Evolutionary conservation across 192 early-diverging fungal species (phyloP), one percentile per base, ranked within the genome.

Genomic region (Coemansia guatemalensis): DNA sequence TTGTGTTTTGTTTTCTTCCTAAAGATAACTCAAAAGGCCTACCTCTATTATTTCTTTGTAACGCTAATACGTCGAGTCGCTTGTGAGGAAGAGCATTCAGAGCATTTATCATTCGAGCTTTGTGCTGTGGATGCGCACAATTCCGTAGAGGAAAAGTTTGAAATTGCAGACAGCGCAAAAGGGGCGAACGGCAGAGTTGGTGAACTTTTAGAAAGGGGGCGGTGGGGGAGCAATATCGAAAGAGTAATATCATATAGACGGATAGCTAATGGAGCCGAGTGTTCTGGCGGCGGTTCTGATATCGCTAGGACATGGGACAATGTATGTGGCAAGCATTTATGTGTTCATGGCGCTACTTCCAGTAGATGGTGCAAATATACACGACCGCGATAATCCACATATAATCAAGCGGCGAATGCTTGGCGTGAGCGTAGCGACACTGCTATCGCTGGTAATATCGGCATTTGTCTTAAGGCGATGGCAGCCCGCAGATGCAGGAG

Each of bases 281-380:
- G 49, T 49, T 7, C 5, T 22, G 44, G 44, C 27, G 12, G 68
- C 69, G 47, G 58, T 78, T 3, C 20, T 39, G 4, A 17, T 69
- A 1, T 73, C 76, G 2, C 24, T 73, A 3, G 9, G 61, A 26
- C 60, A 69, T 18, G 71, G 60, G 14, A 27, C 21, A 18, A 44
- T 73, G 18, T 79, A 67, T 21, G 76, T 79, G 2, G 60, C 30
- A 26, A 53, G 63, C 26, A 73, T 79, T 8, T 79, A 79, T 53
- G 7, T 48, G 4, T 61, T 65, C 23, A 59, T 56, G 35, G 64
- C 64, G 17, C 27, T 79, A 24, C 33, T 53, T 22, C 48, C 65
- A 11, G 41, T 24, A 20, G 26, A 62, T 3, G 35, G 35, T n/a
- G 64, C 33, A 0, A 56, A 60, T 2, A 54, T 64, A 3, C 68